These are phyloP conservation scores for Dendrobium catenatum DNA, from an alignment of 106 monocot species.

Conservation along the genomic window DNA sequence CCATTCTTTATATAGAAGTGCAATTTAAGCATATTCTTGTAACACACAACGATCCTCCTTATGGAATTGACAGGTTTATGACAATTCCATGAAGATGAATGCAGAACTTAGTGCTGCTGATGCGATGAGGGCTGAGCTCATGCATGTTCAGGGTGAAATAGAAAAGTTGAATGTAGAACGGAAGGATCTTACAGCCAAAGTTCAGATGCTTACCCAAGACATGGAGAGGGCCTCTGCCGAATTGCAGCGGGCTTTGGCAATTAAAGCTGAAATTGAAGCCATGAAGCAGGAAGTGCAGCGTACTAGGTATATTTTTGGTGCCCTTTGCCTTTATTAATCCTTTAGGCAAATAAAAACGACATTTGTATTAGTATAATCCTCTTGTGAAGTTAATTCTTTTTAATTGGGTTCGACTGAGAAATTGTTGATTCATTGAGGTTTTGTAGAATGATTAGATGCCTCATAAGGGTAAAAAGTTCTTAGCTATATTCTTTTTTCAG, in stretches of 20 bases:
- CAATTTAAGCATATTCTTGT: background rate
- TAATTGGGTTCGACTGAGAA: background rate
- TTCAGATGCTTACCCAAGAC: slow-evolving; percentile 45
- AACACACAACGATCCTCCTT: background rate
- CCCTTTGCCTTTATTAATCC: background rate
- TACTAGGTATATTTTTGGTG: slow-evolving; percentile 32
- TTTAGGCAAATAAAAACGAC: background rate
- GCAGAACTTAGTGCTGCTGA: slow-evolving; percentile 38
- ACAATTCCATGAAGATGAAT: slow-evolving; percentile 62
- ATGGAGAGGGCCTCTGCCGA: slow-evolving; percentile 30
- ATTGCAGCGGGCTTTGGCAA: slow-evolving; percentile 38
- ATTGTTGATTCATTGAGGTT: no score
- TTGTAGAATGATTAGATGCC: no score
- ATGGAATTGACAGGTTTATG: slow-evolving; percentile 36
- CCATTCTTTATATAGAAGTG: no score
- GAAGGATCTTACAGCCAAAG: slow-evolving; percentile 42
- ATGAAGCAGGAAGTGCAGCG: slow-evolving; percentile 61
- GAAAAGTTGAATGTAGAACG: slow-evolving; percentile 39
- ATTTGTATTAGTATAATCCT: background rate
- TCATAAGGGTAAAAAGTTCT: no score
- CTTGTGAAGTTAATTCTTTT: background rate
- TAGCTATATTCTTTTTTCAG: no score
- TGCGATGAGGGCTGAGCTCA: slow-evolving; percentile 47
- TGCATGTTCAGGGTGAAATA: slow-evolving; percentile 42
- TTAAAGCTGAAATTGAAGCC: slow-evolving; percentile 51